Conservation (phyloP, 177 flowering plant genomes). For the Vitis hybrid region DNA sequence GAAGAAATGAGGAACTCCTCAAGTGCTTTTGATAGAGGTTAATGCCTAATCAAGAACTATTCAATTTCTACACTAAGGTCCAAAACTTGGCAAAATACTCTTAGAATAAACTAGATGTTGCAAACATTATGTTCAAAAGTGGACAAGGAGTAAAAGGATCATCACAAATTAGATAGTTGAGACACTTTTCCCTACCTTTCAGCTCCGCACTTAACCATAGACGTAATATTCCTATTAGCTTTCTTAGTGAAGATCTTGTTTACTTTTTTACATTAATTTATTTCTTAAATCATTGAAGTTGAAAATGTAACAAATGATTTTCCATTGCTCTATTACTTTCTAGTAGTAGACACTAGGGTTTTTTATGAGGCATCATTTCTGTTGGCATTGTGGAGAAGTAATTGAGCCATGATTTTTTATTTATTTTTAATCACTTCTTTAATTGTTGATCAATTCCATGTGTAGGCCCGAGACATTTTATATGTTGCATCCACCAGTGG, state of each 20-base stretch:
- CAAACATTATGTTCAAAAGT: too few species aligned
- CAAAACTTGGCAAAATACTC: too few species aligned
- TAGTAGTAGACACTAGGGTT: neutral
- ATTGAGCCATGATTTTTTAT: neutral
- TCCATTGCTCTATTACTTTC: neutral
- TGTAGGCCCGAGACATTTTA: conserved; percentile 48
- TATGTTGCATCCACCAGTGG: conserved; percentile 92
- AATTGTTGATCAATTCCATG: conserved; percentile 10
- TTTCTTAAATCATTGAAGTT: neutral
- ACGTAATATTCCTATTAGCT: neutral
- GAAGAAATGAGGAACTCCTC: too few species aligned
- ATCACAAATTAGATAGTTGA: too few species aligned
- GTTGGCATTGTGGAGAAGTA: neutral
- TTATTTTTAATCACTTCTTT: neutral
- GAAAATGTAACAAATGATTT: neutral
- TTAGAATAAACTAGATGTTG: too few species aligned
- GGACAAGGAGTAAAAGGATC: too few species aligned
- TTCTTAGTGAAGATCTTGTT: too few species aligned
- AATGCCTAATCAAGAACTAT: too few species aligned
- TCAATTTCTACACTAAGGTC: too few species aligned
- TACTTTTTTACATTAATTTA: neutral
- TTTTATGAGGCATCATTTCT: neutral
- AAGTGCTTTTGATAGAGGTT: too few species aligned
- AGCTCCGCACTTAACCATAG: too few species aligned
- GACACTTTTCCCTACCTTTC: too few species aligned